These are phyloP conservation scores for Globisporangium recalcitrans DNA, from an alignment of 352 stramenopile genomes.

Conservation along the genomic window DNA sequence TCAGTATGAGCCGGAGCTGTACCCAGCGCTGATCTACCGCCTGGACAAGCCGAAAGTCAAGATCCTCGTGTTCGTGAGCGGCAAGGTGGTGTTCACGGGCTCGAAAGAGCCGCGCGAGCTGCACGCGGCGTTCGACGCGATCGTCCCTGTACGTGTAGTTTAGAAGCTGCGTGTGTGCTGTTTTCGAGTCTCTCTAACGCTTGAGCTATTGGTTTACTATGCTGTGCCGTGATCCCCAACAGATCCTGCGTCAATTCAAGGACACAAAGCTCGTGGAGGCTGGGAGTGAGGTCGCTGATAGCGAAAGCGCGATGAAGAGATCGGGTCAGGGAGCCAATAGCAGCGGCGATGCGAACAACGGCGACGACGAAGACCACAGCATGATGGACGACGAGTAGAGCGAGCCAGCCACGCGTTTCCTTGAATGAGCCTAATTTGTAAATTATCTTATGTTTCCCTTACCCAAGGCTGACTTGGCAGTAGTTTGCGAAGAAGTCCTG, in stretches of 20 bases:
- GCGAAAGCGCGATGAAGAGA: not conserved
- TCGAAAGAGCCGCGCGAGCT: slow-evolving; percentile 85
- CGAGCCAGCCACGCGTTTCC: not conserved
- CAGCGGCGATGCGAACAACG: not conserved
- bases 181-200: not conserved
- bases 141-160: slow-evolving; percentile 62
- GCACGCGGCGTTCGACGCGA: slow-evolving; percentile 73
- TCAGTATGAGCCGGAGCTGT: slow-evolving; percentile 98
- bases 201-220: not conserved
- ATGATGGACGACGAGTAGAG: slow-evolving; percentile 24
- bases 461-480: too few species aligned
- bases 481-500: slow-evolving; percentile 31
- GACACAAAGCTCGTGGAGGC: slow-evolving; percentile 35
- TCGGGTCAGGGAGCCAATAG: not conserved
- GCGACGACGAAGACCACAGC: slow-evolving; percentile 22
- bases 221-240: not conserved
- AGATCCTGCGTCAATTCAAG: slow-evolving; percentile 66
- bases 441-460: not conserved
- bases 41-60: slow-evolving; percentile 95
- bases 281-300: not conserved
- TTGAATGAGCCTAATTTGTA: not conserved
- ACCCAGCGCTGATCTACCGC: slow-evolving; percentile 98
- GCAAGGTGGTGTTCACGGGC: slow-evolving; percentile 97
- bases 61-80: slow-evolving; percentile 98
- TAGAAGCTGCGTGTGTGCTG: slow-evolving; percentile 25